Evolutionary conservation across 805 yeast genomes (phyloP), one percentile per base, ranked within the genome.

Genomic region (Zygotorulaspora danielsina): DNA sequence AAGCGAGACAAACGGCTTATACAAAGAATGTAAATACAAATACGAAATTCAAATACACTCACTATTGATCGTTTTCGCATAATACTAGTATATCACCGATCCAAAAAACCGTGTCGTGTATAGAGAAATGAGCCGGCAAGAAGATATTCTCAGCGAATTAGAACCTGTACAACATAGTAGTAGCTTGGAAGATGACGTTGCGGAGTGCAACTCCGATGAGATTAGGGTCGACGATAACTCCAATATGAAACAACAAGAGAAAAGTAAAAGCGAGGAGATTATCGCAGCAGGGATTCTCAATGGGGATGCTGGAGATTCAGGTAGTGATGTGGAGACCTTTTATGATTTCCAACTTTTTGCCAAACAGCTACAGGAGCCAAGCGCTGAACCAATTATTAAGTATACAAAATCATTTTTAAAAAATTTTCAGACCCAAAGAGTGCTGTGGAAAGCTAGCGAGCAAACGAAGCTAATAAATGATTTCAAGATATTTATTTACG

Each of bases 301-400:
- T n/a, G n/a, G n/a, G n/a, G n/a, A n/a, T n/a, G n/a, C n/a, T n/a
- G n/a, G n/a, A n/a, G n/a, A n/a, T n/a, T n/a, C n/a, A 8, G 41
- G 29, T 17, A 48, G 44, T n/a, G 54, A 53, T 15, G 58, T 53
- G 12, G 58, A 54, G 20, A 34, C 48, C n/a, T 42, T 42, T 32
- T 89, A 90, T 63, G 95, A 93, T 59, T 93, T 90, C 59, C 96
- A 86, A 57, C 63, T 72, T 17, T 93, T 93, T 57, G 68, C 88
- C 27, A 69, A 71, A 9, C 84, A 82, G 49, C 71, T 93, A 49
- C 79, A 82, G 43, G 72, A 75, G 37, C 81, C 79, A 47, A 71
- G 73, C 39, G 96, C 97, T 4, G 95, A 86, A 42, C 97, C 97
- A 0, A 74, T 88, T 25, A 88, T 89, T 5, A 75, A 86, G 41